Base-by-base conservation (phyloP, 2,329 filamentous ascomycete genomes). In the Zarea fungicola region DNA sequence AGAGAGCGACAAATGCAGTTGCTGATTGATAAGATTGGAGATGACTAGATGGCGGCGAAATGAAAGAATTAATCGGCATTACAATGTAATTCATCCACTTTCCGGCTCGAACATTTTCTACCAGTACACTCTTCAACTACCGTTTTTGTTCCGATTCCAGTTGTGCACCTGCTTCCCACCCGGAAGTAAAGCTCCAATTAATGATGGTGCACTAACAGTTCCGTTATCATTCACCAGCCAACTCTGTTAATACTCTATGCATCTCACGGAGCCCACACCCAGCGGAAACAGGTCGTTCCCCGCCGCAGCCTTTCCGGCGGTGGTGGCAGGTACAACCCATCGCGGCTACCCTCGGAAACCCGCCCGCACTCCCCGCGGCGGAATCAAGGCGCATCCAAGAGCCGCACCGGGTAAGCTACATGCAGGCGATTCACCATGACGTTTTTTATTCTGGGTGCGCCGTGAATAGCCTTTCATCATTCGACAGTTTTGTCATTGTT, bases 321-420 rank as follows among this genome's bases (percentile, higher is more conserved):
- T 14, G 19, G 34, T 5, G 5, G 9, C 19, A 10, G 14, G n/a
- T n/a, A n/a, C n/a, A n/a, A n/a, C n/a, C n/a, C 40, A 18, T 16
- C 26, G 40, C 47, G 47, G 47, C 47, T 49, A 49, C 32, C 47
- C 25, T 49, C 47, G 47, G 47, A 43, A 42, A 31, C 32, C 19
- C 21, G 32, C 18, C 39, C 47, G 37, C 46, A n/a, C 23, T 23
- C 46, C 46, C 37, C 46, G 39, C 39, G 31, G 46, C 47, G 47
- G 47, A 49, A 49, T 32, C n/a, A n/a, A 26, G 45, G 37, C 36
- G 28, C 36, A n/a, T 29, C 10, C 31, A 14, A 41, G 28, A 28
- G 28, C 45, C 34, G 35, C 43, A 29, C 34, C 19, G n/a, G 26
- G 19, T 14, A 18, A 40, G 26, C 43, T 40, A 39, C 42, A 39